Conservation (phyloP, 805 yeast species). For the Teunomyces cretensis region DNA sequence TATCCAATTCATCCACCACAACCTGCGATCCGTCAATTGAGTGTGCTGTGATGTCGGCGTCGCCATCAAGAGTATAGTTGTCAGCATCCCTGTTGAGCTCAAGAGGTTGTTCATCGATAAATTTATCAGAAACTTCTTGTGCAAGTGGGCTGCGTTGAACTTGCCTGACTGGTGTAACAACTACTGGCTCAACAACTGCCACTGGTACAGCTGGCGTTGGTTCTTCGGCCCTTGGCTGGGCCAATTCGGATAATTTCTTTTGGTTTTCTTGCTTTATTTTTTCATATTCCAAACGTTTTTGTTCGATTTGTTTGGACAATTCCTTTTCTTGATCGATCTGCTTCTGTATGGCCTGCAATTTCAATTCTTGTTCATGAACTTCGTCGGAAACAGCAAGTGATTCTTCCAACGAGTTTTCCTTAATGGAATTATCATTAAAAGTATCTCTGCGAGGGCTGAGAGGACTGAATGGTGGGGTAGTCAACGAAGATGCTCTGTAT, state of each 20-base stretch:
- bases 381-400: conserved; percentile 20
- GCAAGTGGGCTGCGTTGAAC: too few relatives aligned
- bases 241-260: conserved; percentile 15
- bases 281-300: conserved; percentile 36
- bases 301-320: conserved; percentile 38
- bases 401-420: conserved; percentile 20
- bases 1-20: conserved; percentile 26
- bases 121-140: neutral
- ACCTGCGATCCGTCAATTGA: conserved; percentile 23
- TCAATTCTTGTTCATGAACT: conserved; percentile 25
- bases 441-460: conserved; percentile 2
- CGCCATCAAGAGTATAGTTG: conserved; percentile 7
- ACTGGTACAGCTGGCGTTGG: neutral
- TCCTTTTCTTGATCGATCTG: conserved; percentile 41
- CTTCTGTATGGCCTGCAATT: conserved; percentile 27
- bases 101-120: neutral
- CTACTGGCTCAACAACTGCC: neutral
- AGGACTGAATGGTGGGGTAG: conserved; percentile 10
- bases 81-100: conserved; percentile 8
- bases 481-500: conserved; percentile 17
- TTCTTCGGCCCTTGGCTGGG: neutral
- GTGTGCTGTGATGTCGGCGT: neutral
- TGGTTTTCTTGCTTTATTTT: conserved; percentile 30
- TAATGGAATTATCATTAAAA: conserved; percentile 13
- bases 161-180: neutral